Conservation (phyloP, 176 grass and related monocot species). For the Tuctoria greenei region DNA sequence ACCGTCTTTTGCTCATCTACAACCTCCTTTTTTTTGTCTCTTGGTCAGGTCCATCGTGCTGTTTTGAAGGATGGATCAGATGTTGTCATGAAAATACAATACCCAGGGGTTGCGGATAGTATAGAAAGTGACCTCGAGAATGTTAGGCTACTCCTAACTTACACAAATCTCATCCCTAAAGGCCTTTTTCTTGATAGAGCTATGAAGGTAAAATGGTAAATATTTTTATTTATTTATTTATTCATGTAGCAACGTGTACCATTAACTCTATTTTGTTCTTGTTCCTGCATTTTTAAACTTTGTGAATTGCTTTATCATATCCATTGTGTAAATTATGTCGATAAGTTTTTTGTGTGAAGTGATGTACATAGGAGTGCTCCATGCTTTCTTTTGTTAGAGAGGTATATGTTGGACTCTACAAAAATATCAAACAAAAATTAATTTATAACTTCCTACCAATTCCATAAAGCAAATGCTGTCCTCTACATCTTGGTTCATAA, state of each 20-base stretch:
- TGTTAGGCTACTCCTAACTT: conserved; percentile 76
- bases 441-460: neutral
- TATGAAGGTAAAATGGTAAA: conserved; percentile 98
- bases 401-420: conserved; percentile 12
- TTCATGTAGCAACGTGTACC: neutral
- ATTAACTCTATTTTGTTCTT: neutral
- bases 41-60: conserved; percentile 69
- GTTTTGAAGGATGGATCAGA: conserved; percentile 78
- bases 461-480: neutral
- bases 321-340: conserved; percentile 4
- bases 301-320: neutral
- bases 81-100: conserved; percentile 97
- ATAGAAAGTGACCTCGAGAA: conserved; percentile 98
- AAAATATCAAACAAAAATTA: neutral
- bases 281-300: neutral
- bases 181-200: conserved; percentile 97
- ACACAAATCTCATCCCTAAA: conserved; percentile 97
- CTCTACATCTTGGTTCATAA: neutral
- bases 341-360: neutral
- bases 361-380: neutral
- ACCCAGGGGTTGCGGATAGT: conserved; percentile 90
- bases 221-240: conserved; percentile 3
- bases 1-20: conserved; percentile 13
- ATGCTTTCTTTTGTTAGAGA: conserved; percentile 5
- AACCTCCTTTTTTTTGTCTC: neutral